Base-by-base conservation (phyloP, 2,329 filamentous ascomycete genomes). In the Cladosporium sp. region DNA sequence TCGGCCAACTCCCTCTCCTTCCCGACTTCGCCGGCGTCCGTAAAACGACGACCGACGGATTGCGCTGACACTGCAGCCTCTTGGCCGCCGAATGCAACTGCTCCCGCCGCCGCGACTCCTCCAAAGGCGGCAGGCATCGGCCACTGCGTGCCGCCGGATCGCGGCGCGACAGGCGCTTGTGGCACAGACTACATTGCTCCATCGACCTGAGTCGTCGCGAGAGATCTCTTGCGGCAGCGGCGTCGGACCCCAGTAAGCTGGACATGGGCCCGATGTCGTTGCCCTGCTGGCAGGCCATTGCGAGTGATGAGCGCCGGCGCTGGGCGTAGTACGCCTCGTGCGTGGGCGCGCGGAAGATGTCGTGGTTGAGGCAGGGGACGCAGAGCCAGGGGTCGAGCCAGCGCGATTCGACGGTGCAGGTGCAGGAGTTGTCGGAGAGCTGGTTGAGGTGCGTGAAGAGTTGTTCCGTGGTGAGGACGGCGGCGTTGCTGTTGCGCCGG, bases 311-410 rank as follows among this genome's bases (percentile, higher is more conserved):
- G 1, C 43, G 38, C 2, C 43, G 44, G 18, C 43, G 35, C 28
- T 35, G 43, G 13, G 50, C 35, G 35, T 46, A 46, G 37, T 46
- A 53, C 16, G 50, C 50, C 18, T 53, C 50, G 35, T 53, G 50
- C 1, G 50, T 46, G n/a, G 50, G 50, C 11, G 50, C 44, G 50
- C 43, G 19, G 43, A 53, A 53, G 37, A 53, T 53, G n/a, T 43
- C 38, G 18, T 43, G 33, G 40, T 54, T 54, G 18, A 54, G 38
- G 22, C 52, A 54, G 3, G 52, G 44, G 10, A 54, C 52, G 40
- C 52, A 54, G 9, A 54, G 45, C 38, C 41, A 54, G 5, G 44
- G 44, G 9, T 54, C 44, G 18, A 54, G 52, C 52, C 52, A 54
- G 14, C 52, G 52, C 1, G 44, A 43, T n/a, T 54, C 52, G 45